Evolutionary conservation across 495 filamentous ascomycete genomes (phyloP), one percentile per base, ranked within the genome.

Genomic region (Daldinia childiae): DNA sequence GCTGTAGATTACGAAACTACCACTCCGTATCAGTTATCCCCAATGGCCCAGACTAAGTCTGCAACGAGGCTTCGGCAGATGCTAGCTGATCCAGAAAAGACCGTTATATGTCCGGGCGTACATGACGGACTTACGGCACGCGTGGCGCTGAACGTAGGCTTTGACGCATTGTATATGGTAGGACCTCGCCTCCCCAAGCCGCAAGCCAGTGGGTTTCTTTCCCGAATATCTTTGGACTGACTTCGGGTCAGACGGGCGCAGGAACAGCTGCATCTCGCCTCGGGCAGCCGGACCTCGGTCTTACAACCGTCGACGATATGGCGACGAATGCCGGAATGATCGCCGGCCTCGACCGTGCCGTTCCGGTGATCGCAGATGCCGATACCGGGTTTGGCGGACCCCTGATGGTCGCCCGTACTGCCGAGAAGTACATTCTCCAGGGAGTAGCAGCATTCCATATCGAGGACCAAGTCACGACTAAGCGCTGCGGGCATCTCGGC

Each of bases 361-460:
- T 84, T 0, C 82, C 84, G 1, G 69, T 92, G 5, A 91, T 93
- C 74, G 90, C 90, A n/a, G 90, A 92, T 71, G 89, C 88, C 69
- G 90, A 93, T 76, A 88, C 86, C 12, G 88, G 88, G 21, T 90
- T 87, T 60, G 89, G 88, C 68, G 88, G 87, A 0, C 86, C 87
- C 0, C 69, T 90, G 34, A 89, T 89, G 82, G 85, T 92, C 17
- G 81, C 86, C n/a, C 83, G 86, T 38, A 85, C 89, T 1, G 85
- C 64, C n/a, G 81, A 85, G 66, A 81, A 87, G 50, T 93, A 92
- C 74, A 87, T 88, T 45, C 82, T 83, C n/a, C 84, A 87, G 9
- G 89, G 89, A n/a, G 88, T 92, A 0, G 90, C 90, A 4, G 91
- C 85, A 8, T 82, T 92, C 66, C 90, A 92, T 67, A 85, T 92